Conservation (phyloP, 1,284 basidiomycete genomes). For the Apiotrichum domesticum region DNA sequence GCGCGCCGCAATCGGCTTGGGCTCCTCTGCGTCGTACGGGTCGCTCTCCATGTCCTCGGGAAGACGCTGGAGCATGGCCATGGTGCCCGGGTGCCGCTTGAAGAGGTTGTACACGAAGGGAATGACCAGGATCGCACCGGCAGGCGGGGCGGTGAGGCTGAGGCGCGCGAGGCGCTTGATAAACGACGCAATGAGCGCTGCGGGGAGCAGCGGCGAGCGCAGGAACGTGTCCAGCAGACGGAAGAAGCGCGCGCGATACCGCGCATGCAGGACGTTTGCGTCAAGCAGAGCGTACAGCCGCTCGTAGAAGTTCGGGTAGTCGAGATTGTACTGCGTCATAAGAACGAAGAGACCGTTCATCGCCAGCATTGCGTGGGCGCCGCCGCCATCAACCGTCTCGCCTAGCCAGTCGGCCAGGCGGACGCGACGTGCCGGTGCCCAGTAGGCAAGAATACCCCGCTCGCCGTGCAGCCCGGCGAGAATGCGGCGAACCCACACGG, state of each 20-base stretch:
- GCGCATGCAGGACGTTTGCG: constrained; percentile 78
- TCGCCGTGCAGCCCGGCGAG: constrained; percentile 39
- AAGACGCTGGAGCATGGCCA: constrained; percentile 80
- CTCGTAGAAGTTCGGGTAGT: constrained; percentile 93
- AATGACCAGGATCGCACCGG: constrained; percentile 82
- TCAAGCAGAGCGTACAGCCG: constrained; percentile 87
- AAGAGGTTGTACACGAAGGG: constrained; percentile 94
- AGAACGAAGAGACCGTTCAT: constrained; percentile 87
- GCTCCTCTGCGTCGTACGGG: constrained; percentile 59
- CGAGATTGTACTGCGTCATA: constrained; percentile 90
- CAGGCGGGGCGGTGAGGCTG: constrained; percentile 77
- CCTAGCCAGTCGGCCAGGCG: constrained; percentile 93
- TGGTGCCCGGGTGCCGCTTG: constrained; percentile 83
- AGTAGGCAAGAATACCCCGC: constrained; percentile 41
- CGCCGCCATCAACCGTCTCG: constrained; percentile 77
- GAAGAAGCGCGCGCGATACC: constrained; percentile 91
- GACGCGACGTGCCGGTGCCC: constrained; percentile 51
- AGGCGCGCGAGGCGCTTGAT: constrained; percentile 83
- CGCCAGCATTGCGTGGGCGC: constrained; percentile 79
- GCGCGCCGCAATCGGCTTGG: constrained; percentile 67
- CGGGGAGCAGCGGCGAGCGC: constrained; percentile 84
- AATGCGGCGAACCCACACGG: constrained; percentile 35
- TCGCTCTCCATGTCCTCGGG: constrained; percentile 41
- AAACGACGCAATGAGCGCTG: constrained; percentile 85
- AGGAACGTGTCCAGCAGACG: constrained; percentile 85